phyloP scores from a whole-genome alignment of 371 early-diverging fungal genomes.

The Mucor irregularis region DNA sequence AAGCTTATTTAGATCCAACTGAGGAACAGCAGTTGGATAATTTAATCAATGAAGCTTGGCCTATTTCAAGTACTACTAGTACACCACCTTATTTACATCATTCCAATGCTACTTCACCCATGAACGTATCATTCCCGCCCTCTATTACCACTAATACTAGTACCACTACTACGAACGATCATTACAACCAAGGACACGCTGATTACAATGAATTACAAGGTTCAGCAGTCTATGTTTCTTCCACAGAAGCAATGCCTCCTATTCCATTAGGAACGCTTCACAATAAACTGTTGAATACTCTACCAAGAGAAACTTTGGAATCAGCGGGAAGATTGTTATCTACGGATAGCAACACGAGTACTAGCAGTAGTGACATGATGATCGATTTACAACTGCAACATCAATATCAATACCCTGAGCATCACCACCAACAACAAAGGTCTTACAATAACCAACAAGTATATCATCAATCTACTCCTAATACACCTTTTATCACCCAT shows the following conservation, averaged over 20 bases:
- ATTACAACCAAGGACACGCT: background rate
- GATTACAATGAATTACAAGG: background rate
- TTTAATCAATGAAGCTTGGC: constrained; percentile 11
- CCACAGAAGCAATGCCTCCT: constrained; percentile 29
- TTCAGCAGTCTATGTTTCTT: constrained; percentile 25
- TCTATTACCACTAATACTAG: background rate
- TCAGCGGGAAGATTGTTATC: constrained; percentile 31
- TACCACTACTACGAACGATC: background rate
- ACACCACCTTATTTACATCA: background rate
- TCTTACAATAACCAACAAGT: no score
- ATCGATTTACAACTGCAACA: background rate
- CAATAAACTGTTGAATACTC: constrained; percentile 31
- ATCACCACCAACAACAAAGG: background rate
- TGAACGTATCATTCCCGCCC: background rate
- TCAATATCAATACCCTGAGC: background rate
- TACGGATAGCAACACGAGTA: background rate
- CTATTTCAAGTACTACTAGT: constrained; percentile 1
- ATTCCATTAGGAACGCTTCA: constrained; percentile 30
- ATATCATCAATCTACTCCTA: constrained; percentile 20
- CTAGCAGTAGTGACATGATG: background rate
- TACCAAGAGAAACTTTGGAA: constrained; percentile 37
- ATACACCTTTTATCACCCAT: constrained; percentile 9
- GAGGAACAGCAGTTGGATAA: constrained; percentile 17
- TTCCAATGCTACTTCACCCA: constrained; percentile 1
- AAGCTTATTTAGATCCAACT: constrained; percentile 17